Percentiles rank a stretch among this genome's conserved stretches.
Conservation (phyloP, 352 stramenopile species). For the Phytophthora fragariae region DNA sequence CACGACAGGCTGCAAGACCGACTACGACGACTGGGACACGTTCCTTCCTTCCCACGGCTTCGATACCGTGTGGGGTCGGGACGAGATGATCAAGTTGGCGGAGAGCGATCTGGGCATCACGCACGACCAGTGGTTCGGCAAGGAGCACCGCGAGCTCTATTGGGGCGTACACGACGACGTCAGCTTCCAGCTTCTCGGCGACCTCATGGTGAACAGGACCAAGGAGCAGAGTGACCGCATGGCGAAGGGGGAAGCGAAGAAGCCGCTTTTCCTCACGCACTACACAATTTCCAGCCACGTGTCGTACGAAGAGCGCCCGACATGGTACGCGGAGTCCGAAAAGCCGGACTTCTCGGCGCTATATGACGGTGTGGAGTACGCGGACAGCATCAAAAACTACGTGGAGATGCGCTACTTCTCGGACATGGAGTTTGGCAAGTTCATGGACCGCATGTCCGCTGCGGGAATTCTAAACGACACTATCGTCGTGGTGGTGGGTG, state of each 20-base stretch:
- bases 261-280: conserved; percentile 61
- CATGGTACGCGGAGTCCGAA: conserved; percentile 45
- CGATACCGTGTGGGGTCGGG: conserved; percentile 41
- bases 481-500: conserved; percentile 60
- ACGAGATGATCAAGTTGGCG: conserved; percentile 48
- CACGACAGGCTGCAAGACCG: conserved; percentile 42
- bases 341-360: conserved; percentile 56
- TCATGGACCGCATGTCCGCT: conserved; percentile 57
- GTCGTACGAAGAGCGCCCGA: conserved; percentile 41
- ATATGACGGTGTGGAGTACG: conserved; percentile 36
- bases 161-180: conserved; percentile 72
- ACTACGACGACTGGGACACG: conserved; percentile 54
- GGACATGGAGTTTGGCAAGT: conserved; percentile 57
- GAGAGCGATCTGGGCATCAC: conserved; percentile 45
- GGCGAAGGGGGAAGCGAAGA: conserved; percentile 33
- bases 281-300: conserved; percentile 73
- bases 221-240: conserved; percentile 40
- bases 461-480: conserved; percentile 59
- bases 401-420: conserved; percentile 62
- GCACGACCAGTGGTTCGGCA: conserved; percentile 37
- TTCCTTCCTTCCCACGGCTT: conserved; percentile 59
- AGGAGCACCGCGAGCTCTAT: conserved; percentile 16
- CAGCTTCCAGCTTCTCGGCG: conserved; percentile 52
- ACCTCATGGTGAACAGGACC: conserved; percentile 59
- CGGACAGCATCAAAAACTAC: conserved; percentile 46